phyloP scores from a whole-genome alignment of 2,329 filamentous ascomycete genomes.

The Alternaria conjuncta region DNA sequence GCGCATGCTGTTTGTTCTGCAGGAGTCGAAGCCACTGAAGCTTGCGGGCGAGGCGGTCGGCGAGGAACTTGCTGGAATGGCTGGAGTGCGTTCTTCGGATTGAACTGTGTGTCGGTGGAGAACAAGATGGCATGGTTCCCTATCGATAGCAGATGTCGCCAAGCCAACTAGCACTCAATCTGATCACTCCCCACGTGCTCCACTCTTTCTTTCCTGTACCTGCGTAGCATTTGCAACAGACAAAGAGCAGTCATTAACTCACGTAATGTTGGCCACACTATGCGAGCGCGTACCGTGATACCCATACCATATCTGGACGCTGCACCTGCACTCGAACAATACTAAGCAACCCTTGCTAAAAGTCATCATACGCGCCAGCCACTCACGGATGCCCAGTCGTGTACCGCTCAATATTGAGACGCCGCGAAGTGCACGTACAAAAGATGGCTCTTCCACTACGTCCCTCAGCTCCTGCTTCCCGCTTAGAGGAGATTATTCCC shows the following conservation, averaged over 20 bases:
- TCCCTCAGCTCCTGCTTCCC: conserved; percentile 27
- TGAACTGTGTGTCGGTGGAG: conserved; percentile 11
- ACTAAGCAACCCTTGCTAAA: conserved; percentile 22
- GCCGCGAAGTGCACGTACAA: conserved; percentile 10
- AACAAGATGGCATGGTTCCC: background rate
- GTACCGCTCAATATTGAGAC: conserved; percentile 3
- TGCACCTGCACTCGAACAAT: conserved; percentile 32
- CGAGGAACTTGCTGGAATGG: conserved; percentile 46
- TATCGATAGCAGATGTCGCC: conserved; percentile 17
- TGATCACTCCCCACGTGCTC: conserved; percentile 18
- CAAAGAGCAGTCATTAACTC: conserved; percentile 4
- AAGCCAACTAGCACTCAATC: conserved; percentile 27
- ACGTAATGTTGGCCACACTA: background rate
- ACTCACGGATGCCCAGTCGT: conserved; percentile 24
- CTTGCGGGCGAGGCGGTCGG: conserved; percentile 40
- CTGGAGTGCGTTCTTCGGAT: conserved; percentile 45
- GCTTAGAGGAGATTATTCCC: conserved; percentile 36
- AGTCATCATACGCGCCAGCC: conserved; percentile 7
- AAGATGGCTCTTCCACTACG: conserved; percentile 37
- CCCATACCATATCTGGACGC: conserved; percentile 13
- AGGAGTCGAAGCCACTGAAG: conserved; percentile 44
- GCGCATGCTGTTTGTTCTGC: conserved; percentile 48
- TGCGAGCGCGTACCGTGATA: conserved; percentile 8
- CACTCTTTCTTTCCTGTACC: conserved; percentile 7
- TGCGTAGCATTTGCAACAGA: background rate